Conservation (phyloP, 2,329 filamentous ascomycete species). For the Xylariaceae sp. region DNA sequence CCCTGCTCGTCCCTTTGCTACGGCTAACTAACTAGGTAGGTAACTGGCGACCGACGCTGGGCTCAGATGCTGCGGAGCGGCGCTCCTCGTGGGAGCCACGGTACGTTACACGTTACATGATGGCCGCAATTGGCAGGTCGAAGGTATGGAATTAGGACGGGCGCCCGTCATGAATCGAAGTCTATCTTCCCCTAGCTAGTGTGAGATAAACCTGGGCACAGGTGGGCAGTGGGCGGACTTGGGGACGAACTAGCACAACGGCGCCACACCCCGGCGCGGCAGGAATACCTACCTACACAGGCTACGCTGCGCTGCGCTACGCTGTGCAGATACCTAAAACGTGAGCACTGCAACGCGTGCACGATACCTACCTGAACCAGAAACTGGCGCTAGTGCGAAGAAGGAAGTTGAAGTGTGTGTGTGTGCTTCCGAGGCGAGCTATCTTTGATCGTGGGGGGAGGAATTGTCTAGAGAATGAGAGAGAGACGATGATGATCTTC, state of each 20-base stretch:
- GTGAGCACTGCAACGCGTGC: background rate
- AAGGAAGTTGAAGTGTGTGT: background rate
- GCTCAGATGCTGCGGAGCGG: background rate
- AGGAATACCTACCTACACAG: background rate
- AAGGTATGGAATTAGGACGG: conserved; percentile 3
- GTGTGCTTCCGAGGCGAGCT: background rate
- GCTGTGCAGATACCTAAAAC: too few relatives aligned
- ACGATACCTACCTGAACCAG: background rate
- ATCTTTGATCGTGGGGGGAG: background rate
- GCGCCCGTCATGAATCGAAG: conserved; percentile 2
- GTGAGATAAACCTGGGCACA: background rate
- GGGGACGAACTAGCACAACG: background rate
- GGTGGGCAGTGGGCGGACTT: background rate
- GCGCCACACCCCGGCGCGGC: background rate
- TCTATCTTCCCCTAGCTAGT: background rate
- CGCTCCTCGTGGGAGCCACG: conserved; percentile 14
- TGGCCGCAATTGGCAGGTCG: conserved; percentile 15
- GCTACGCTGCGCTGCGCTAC: too few relatives aligned
- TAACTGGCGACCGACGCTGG: too few relatives aligned
- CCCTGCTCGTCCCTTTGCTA: too few relatives aligned
- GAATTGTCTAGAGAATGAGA: too few relatives aligned
- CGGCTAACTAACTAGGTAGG: too few relatives aligned
- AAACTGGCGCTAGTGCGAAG: background rate
- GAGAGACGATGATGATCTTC: background rate
- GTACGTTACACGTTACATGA: conserved; percentile 19